Percentiles rank a stretch among this genome's conserved stretches.
These are phyloP conservation scores for Cytospora mali DNA, from an alignment of 2,329 filamentous ascomycete genomes.

Conservation along the genomic window DNA sequence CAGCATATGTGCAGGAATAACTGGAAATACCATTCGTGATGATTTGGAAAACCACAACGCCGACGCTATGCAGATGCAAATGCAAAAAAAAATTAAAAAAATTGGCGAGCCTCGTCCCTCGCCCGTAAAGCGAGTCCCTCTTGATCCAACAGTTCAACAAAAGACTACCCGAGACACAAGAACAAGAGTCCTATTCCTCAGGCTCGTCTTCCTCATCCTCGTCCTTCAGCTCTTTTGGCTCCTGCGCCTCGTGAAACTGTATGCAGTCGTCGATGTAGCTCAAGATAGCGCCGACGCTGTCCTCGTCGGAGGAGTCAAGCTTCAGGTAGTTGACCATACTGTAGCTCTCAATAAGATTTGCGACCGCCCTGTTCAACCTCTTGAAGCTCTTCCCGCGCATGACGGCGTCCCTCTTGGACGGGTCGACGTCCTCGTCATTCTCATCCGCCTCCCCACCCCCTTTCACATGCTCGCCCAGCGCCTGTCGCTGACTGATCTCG, in stretches of 20 bases:
- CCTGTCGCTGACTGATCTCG: constrained; percentile 48
- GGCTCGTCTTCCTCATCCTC: constrained; percentile 54
- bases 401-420: constrained; percentile 66
- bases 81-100: no score
- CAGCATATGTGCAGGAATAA: constrained; percentile 8
- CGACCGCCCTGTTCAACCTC: constrained; percentile 83
- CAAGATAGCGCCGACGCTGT: constrained; percentile 69
- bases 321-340: constrained; percentile 96
- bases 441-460: constrained; percentile 54
- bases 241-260: constrained; percentile 90
- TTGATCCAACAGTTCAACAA: neutral
- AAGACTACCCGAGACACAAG: neutral
- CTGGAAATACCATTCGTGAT: constrained; percentile 21
- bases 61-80: constrained; percentile 45
- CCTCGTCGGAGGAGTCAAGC: constrained; percentile 83
- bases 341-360: constrained; percentile 91
- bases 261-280: constrained; percentile 93
- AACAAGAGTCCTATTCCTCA: constrained; percentile 33
- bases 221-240: constrained; percentile 80
- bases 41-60: constrained; percentile 38
- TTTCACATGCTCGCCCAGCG: constrained; percentile 50
- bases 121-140: neutral
- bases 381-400: constrained; percentile 84
- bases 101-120: neutral
- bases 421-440: constrained; percentile 58